Conservation (phyloP, 805 yeast species). For the Brettanomyces bruxellensis region DNA sequence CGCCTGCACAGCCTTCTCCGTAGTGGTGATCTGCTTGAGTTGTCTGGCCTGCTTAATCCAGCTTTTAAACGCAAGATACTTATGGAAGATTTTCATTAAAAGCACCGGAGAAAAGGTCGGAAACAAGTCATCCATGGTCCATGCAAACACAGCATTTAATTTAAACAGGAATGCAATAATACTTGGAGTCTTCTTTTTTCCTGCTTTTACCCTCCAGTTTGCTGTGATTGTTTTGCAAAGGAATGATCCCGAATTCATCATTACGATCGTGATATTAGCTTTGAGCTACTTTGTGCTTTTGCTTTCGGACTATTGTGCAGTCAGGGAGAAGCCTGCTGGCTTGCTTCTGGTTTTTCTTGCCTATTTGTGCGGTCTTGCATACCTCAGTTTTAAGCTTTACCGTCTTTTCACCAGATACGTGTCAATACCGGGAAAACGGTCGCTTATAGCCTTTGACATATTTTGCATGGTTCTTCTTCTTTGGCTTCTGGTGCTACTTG, state of each 20-base stretch:
- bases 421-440: constrained; percentile 31
- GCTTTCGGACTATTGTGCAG: constrained; percentile 30
- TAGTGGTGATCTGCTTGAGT: constrained; percentile 29
- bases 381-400: constrained; percentile 31
- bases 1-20: constrained; percentile 29
- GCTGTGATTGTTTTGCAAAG: constrained; percentile 30
- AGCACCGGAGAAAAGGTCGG: constrained; percentile 25
- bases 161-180: constrained; percentile 21
- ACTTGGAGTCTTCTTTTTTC: constrained; percentile 29
- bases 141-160: constrained; percentile 29
- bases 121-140: constrained; percentile 24
- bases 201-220: constrained; percentile 37
- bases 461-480: constrained; percentile 24
- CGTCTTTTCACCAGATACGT: constrained; percentile 25
- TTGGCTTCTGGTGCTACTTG: constrained; percentile 7
- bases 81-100: constrained; percentile 8
- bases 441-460: constrained; percentile 32
- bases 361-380: constrained; percentile 29
- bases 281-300: constrained; percentile 18
- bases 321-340: constrained; percentile 22
- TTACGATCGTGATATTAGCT: constrained; percentile 24
- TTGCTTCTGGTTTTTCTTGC: constrained; percentile 16
- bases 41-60: constrained; percentile 28
- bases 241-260: constrained; percentile 31
- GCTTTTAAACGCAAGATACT: constrained; percentile 11